A percentile compares a stretch with the other conserved stretches of the same genome.
Evolutionary conservation across 345 rosid genomes (phyloP).

Genomic region (Ceriops zippeliana): DNA sequence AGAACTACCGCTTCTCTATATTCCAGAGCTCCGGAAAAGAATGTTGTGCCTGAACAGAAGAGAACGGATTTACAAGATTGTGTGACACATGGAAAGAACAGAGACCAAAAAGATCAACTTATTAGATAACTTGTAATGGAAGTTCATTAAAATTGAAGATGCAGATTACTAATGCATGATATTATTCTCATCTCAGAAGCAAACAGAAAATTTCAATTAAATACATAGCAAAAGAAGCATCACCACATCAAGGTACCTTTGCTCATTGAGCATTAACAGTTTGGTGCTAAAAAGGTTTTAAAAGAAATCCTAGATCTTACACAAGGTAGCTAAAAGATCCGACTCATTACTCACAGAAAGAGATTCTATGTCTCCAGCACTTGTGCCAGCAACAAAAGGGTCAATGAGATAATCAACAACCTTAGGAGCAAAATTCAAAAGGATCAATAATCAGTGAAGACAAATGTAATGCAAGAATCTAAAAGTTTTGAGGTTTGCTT

Average conservation of each 20-base stretch:
- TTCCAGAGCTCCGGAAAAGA: conserved; percentile 89
- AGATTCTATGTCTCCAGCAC: conserved; percentile 81
- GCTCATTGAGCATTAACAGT: background rate
- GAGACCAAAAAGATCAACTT: conserved; percentile 9
- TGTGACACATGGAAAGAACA: conserved; percentile 12
- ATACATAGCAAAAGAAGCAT: background rate
- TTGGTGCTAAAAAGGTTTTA: background rate
- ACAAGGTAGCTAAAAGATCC: conserved; percentile 2
- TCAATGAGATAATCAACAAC: conserved; percentile 93
- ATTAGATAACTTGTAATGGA: background rate
- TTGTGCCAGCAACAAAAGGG: conserved; percentile 94
- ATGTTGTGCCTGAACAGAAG: conserved; percentile 61
- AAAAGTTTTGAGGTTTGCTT: too few relatives aligned
- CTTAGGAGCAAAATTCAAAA: conserved; percentile 35
- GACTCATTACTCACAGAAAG: conserved; percentile 72
- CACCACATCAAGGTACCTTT: background rate
- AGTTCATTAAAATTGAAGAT: background rate
- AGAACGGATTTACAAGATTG: conserved; percentile 12
- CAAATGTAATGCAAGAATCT: too few relatives aligned
- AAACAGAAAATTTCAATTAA: background rate
- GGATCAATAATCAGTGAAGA: conserved; percentile 9
- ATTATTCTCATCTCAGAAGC: background rate
- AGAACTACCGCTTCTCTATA: conserved; percentile 68
- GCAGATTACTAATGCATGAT: background rate
- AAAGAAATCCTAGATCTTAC: conserved; percentile 14